Evolutionary conservation across 768 basidiomycete species (phyloP), one percentile per base, ranked within the genome.

Genomic region (Leccinum disarticulatum): DNA sequence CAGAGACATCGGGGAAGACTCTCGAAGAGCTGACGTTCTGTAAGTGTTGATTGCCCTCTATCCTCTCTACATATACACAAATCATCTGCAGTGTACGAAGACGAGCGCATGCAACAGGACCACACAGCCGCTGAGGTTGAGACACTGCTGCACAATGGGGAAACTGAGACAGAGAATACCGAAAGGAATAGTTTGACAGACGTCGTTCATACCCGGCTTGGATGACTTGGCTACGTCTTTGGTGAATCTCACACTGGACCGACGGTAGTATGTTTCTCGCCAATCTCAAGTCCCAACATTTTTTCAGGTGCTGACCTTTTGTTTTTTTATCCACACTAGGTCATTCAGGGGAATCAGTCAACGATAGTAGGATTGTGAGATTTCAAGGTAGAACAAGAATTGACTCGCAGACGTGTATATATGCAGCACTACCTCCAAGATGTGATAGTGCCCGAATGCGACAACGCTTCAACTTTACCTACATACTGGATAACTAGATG

Each of bases 11-110:
- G 1, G 61, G 67, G 3, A 61, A 55, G 2, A 66, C 59, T 0
- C 61, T 66, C 15, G 67, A 68, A 19, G 67, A 68, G 27, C 25
- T 68, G 19, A 48, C 64, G 1, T 68, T 68, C 22, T 54, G 64
- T 63, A 46, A 43, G 66, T 64, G 50, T 7, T 15, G 14, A 41
- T 41, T 41, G 0, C 0, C 38, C 17, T 41, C 17, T 33, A 33
- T 33, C 38, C 38, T 41, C 38, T 41, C 38, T n/a, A n/a, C 38
- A n/a, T 41, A 14, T 0, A 33, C 15, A 28, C 1, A 0, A 9
- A 41, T 7, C 17, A 9, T 17, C 51, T 31, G n/a, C 22, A 55
- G 60, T 61, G 15, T 61, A 49, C 11, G 59, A 61, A 22, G 48
- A 19, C 9, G 49, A 61, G 17, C 38, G 8, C 38, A 41, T 41